phyloP scores from a whole-genome alignment of 441 rosid species.

The Populus trichocarpa region DNA sequence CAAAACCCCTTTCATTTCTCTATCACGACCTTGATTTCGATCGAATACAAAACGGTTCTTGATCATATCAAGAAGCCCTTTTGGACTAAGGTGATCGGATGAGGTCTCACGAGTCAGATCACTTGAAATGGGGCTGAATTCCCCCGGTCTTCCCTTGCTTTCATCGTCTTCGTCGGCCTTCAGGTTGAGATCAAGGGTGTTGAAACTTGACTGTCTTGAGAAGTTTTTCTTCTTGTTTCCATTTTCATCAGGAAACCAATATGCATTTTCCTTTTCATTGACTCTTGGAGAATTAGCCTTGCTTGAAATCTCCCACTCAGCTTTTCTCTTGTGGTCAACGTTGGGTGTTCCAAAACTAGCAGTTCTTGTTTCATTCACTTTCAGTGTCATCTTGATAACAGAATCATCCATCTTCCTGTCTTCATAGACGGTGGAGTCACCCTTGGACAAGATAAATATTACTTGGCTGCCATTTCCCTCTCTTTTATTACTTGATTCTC shows the following conservation, averaged over 20 bases:
- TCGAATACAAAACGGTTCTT: slow-evolving; percentile 42
- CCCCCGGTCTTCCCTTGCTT: slow-evolving; percentile 36
- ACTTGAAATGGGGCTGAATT: slow-evolving; percentile 59
- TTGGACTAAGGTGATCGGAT: slow-evolving; percentile 15
- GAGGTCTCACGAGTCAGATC: slow-evolving; percentile 49
- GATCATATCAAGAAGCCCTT: slow-evolving; percentile 44
- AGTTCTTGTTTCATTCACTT: slow-evolving; percentile 28
- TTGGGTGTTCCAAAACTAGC: slow-evolving; percentile 6
- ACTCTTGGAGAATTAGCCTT: slow-evolving; percentile 42
- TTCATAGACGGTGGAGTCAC: slow-evolving; percentile 27
- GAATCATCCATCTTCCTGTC: slow-evolving; percentile 19
- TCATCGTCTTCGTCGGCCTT: slow-evolving; percentile 41
- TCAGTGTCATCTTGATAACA: slow-evolving; percentile 56
- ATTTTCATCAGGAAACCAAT: slow-evolving; percentile 17
- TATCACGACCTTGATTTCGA: slow-evolving; percentile 24
- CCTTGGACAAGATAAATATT: slow-evolving; percentile 53
- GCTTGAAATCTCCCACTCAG: slow-evolving; percentile 32
- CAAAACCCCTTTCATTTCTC: slow-evolving; percentile 32
- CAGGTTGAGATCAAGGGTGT: slow-evolving; percentile 68
- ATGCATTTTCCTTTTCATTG: slow-evolving; percentile 28
- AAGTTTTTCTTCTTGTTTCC: slow-evolving; percentile 33
- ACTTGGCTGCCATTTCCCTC: slow-evolving; percentile 29
- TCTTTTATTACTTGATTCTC: slow-evolving; percentile 23
- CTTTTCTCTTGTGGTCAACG: slow-evolving; percentile 53
- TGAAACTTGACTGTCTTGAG: slow-evolving; percentile 59